Evolutionary conservation across 179 eudicot species (phyloP).

Genomic region (Camellia oleifera): DNA sequence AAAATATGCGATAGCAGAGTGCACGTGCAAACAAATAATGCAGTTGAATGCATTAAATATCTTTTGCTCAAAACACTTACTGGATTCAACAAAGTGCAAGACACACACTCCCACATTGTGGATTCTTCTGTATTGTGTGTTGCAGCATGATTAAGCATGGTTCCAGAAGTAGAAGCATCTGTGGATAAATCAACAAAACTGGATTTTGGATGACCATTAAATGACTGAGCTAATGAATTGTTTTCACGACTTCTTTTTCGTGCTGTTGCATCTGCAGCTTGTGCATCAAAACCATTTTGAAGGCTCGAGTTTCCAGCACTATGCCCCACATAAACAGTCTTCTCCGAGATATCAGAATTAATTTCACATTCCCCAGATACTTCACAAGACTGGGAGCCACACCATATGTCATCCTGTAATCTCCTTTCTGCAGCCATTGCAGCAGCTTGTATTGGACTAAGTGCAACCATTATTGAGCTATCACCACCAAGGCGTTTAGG

Average conservation of each 20-base stretch:
- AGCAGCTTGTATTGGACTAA: slow-evolving; percentile 92
- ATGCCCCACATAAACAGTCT: slow-evolving; percentile 10
- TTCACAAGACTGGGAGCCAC: slow-evolving; percentile 56
- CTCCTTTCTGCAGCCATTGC: slow-evolving; percentile 99
- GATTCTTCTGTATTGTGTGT: slow-evolving; percentile 26
- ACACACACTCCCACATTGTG: slow-evolving; percentile 62
- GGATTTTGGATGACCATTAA: not conserved
- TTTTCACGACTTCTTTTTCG: slow-evolving; percentile 44
- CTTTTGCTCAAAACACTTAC: slow-evolving; percentile 36
- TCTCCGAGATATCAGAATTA: slow-evolving; percentile 27
- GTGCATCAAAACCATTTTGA: slow-evolving; percentile 15
- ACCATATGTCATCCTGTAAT: slow-evolving; percentile 86
- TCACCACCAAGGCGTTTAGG: slow-evolving; percentile 90
- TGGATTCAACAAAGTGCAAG: slow-evolving; percentile 84
- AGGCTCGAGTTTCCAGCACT: slow-evolving; percentile 31
- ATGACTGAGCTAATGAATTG: slow-evolving; percentile 8
- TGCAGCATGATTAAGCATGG: slow-evolving; percentile 16
- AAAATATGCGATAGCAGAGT: not conserved
- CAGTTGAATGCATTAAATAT: not conserved
- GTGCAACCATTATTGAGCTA: slow-evolving; percentile 61
- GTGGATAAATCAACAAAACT: slow-evolving; percentile 39
- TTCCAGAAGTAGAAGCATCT: slow-evolving; percentile 18
- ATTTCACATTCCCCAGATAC: slow-evolving; percentile 41
- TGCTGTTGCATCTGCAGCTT: slow-evolving; percentile 24
- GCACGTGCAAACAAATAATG: not conserved